phyloP scores from a whole-genome alignment of 2,329 filamentous ascomycete genomes.

The Phyllosticta citribraziliensis region DNA sequence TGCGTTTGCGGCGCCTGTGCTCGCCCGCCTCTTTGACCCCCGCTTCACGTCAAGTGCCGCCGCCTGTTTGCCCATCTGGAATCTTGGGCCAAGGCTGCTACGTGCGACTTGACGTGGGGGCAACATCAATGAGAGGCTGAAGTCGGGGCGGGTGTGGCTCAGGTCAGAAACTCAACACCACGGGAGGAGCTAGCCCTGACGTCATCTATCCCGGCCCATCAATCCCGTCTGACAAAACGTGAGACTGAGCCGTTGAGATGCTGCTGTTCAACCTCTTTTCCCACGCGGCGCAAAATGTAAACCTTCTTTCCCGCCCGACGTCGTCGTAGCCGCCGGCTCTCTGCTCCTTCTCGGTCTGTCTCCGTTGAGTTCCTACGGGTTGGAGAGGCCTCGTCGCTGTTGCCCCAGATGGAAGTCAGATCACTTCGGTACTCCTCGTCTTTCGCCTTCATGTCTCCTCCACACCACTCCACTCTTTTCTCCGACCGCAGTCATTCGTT shows the following conservation, averaged over 20 bases:
- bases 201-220: neutral
- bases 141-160: neutral
- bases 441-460: slow-evolving; percentile 3
- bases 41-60: neutral
- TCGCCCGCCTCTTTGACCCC: neutral
- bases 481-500: slow-evolving; percentile 10
- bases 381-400: neutral
- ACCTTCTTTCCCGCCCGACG: neutral
- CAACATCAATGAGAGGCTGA: neutral
- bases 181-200: neutral
- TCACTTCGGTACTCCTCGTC: slow-evolving; percentile 3
- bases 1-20: neutral
- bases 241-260: neutral
- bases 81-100: neutral
- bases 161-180: neutral
- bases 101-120: neutral
- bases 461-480: neutral
- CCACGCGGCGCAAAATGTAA: neutral
- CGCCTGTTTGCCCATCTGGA: neutral
- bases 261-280: neutral
- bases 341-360: neutral
- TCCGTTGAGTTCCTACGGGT: neutral
- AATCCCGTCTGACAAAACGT: neutral
- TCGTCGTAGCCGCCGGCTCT: neutral
- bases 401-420: neutral